Base-by-base conservation (phyloP, 176 grass and related monocot genomes). In the Areca catechu region DNA sequence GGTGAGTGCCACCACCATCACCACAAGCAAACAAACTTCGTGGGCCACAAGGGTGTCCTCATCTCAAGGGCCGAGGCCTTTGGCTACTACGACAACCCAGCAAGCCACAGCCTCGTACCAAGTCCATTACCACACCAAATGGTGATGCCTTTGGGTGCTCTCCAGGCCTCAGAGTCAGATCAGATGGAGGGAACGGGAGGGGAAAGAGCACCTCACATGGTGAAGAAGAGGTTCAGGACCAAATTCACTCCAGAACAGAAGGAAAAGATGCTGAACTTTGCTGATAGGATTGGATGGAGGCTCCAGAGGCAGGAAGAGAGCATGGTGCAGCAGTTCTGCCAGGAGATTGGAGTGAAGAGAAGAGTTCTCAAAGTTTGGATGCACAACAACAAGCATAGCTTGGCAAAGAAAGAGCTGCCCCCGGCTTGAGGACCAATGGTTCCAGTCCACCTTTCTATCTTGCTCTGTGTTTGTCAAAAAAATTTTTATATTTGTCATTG, bases 191-290 rank as follows among this genome's bases (percentile, higher is more conserved):
- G 15, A 25, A 24, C 7, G 1, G 56, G 56, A 5, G 22, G 34
- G 34, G 34, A n/a, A 9, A n/a, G 59, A 19, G 29, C 59, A 14
- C 21, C 61, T 4, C 15, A n/a, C 15, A 15, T 24, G 34, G 34
- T 43, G 34, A 43, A 14, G 34, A 43, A 43, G 34, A 59, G 56
- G 23, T 3, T 29, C 4, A 30, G 56, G 23, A 59, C 56, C 24
- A 59, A 59, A 24, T 59, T 59, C 56, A 59, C 56, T 7, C 22
- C 56, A 24, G 56, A 59, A 24, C 56, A 59, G 24, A 59, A 59
- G 56, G 56, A 59, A 24, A 59, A 59, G 56, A 59, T 59, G 56
- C 5, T 59, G 56, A 16, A 16, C 22, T 59, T 59, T 24, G 56
- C 56, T 24, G 10, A 59, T 22, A 59, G 17, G 15, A 16, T 27